Conservation (phyloP, 306 rosid species). For the Quillaja saponaria region DNA sequence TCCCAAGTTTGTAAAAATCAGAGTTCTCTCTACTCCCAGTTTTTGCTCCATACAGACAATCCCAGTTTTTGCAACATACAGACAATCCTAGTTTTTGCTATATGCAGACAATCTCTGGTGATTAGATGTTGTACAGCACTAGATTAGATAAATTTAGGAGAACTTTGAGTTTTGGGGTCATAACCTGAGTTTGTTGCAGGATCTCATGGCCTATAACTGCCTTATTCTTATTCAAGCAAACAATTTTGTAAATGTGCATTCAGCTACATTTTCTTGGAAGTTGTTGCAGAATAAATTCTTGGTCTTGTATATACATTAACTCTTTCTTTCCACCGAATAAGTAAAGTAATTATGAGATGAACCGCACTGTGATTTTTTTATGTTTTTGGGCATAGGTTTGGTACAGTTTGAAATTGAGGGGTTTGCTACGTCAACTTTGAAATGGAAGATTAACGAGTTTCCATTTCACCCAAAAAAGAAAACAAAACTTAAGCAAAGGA, state of each 20-base stretch:
- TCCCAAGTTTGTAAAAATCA: conserved; percentile 10
- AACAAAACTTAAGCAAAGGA: too few species aligned
- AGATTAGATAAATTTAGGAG: conserved; percentile 30
- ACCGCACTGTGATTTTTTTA: too few species aligned
- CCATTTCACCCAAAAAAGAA: too few species aligned
- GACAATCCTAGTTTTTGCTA: conserved; percentile 7
- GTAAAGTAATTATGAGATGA: too few species aligned
- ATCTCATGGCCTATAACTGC: conserved; percentile 21
- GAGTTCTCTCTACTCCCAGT: background rate
- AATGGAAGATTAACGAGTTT: too few species aligned
- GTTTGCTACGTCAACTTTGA: too few species aligned
- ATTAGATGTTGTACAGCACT: conserved; percentile 38
- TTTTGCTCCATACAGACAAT: too few species aligned
- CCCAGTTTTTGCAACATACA: background rate
- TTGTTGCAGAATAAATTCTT: conserved; percentile 20
- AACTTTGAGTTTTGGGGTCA: conserved; percentile 33
- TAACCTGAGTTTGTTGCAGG: conserved; percentile 27
- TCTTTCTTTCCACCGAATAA: too few species aligned
- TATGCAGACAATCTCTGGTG: conserved; percentile 23
- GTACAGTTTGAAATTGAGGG: too few species aligned
- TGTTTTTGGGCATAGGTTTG: too few species aligned
- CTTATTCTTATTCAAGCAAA: conserved; percentile 29
- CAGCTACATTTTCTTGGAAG: conserved; percentile 20
- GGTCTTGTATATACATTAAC: too few species aligned
- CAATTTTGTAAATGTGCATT: conserved; percentile 40